Base-by-base conservation (phyloP, 2,329 filamentous ascomycete species). In the Cordyceps fumosorosea region DNA sequence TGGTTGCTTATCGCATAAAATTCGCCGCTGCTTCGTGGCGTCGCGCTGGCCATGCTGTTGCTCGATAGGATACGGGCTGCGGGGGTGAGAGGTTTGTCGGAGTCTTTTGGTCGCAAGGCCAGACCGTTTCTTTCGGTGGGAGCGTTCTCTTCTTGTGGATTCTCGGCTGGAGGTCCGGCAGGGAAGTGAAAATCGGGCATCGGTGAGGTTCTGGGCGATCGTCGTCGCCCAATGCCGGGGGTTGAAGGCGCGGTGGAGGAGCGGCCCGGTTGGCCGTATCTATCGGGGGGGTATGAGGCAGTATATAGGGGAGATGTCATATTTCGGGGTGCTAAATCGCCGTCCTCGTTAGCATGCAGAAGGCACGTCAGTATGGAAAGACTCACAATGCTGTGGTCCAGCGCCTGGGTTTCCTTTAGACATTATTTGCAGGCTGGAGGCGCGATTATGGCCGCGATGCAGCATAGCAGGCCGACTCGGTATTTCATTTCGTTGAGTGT, bases 1-100 rank as follows among this genome's bases (percentile, higher is more conserved):
- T 96, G 89, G 72, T 98, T 97, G 77, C 93, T 97, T 72, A 93
- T 78, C 1, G 93, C 93, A 74, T 96, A 98, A 69, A 98, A 96
- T 70, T 99, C 95, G 60, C 89, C 90, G 72, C 95, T 99, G 66
- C 91, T 96, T 68, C 95, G 83, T 26, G 91, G 92, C 32, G 93
- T 98, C 5, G 85, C 88, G 60, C 84, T 85, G 64, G 70, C 84
- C 66, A 89, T 80, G 68, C 90, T 96, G 18, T 89, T 88, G 37
- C 89, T 88, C 3, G 92, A 91, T 59, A 96, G 80, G 57, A 96
- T 86, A 56, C 88, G 81, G 5, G 88, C 83, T 20, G 85, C 81
- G 1, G 87, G 85, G 26, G 83, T 79, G 26, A 58, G 37, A 16
- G 81, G 76, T 68, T 80, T 83, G 68, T 86, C 89, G 5, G 68